Conservation (phyloP, 2,329 filamentous ascomycete genomes). For the Incumbomyces lentus region DNA sequence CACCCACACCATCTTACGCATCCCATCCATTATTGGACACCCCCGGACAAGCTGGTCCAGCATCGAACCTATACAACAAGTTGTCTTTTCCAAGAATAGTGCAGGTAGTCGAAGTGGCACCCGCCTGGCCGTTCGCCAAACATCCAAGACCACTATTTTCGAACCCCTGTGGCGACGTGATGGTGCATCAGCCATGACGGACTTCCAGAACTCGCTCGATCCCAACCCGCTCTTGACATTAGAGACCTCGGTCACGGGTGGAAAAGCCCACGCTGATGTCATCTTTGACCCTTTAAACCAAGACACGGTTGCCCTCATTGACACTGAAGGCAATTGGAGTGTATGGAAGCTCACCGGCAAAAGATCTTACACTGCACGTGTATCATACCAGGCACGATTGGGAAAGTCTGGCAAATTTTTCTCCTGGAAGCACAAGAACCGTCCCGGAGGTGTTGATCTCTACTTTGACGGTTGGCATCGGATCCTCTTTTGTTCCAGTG, state of each 20-base stretch:
- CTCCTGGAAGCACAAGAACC: conserved; percentile 10
- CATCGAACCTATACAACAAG: background rate
- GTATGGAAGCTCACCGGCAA: conserved; percentile 36
- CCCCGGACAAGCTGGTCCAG: background rate
- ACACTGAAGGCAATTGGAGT: conserved; percentile 45
- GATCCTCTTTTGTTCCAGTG: conserved; percentile 31
- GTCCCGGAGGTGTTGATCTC: conserved; percentile 11
- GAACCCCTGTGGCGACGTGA: conserved; percentile 1
- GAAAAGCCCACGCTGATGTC: conserved; percentile 42
- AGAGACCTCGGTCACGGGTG: conserved; percentile 29
- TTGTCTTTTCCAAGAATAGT: background rate
- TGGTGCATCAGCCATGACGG: background rate
- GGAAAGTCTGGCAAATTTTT: conserved; percentile 13
- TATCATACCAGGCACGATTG: conserved; percentile 21
- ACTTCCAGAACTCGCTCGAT: background rate
- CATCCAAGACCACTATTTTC: conserved; percentile 1
- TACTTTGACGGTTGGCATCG: conserved; percentile 35
- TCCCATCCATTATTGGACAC: background rate
- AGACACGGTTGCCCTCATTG: conserved; percentile 46
- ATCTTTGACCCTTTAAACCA: conserved; percentile 51
- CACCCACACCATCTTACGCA: background rate
- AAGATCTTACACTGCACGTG: conserved; percentile 22
- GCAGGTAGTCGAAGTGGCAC: background rate
- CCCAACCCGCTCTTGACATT: background rate
- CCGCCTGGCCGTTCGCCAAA: conserved; percentile 1